Evolutionary conservation across 495 filamentous ascomycete genomes (phyloP).

Genomic region (Achaetomiella virescens): DNA sequence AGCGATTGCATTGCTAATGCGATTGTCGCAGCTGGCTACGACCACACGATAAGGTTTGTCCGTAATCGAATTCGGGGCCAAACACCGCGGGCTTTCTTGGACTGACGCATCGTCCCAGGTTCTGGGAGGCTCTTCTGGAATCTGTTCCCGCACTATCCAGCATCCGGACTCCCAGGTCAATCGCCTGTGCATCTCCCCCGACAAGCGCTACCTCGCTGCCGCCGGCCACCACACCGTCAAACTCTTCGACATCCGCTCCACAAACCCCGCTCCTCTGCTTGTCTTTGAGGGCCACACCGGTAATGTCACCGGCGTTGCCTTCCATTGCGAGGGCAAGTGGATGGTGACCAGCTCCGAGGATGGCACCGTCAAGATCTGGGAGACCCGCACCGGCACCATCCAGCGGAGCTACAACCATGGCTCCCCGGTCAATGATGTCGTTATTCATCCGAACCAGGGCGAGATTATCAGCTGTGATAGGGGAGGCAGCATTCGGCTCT

Average conservation of each 20-base stretch:
- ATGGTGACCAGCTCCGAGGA: slow-evolving; percentile 99
- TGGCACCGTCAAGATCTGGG: slow-evolving; percentile 97
- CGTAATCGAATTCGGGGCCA: not conserved
- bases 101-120: slow-evolving; percentile 45
- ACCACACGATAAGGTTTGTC: slow-evolving; percentile 92
- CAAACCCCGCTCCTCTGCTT: slow-evolving; percentile 85
- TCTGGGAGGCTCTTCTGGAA: slow-evolving; percentile 98
- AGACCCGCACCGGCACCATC: slow-evolving; percentile 78
- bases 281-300: slow-evolving; percentile 92
- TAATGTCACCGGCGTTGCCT: slow-evolving; percentile 93
- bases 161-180: slow-evolving; percentile 98
- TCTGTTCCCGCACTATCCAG: slow-evolving; percentile 95
- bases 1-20: not conserved
- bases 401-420: slow-evolving; percentile 91
- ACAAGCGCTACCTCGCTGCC: slow-evolving; percentile 92
- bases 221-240: slow-evolving; percentile 93
- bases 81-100: not conserved
- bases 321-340: slow-evolving; percentile 98
- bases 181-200: slow-evolving; percentile 93
- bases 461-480: slow-evolving; percentile 96
- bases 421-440: slow-evolving; percentile 85
- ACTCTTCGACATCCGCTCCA: slow-evolving; percentile 95
- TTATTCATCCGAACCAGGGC: slow-evolving; percentile 97
- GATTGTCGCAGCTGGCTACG: slow-evolving; percentile 72
- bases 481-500: slow-evolving; percentile 85